Percentiles rank a stretch among this genome's conserved stretches.
Evolutionary conservation across 345 rosid species (phyloP).

Genomic region (Garcia nutans): DNA sequence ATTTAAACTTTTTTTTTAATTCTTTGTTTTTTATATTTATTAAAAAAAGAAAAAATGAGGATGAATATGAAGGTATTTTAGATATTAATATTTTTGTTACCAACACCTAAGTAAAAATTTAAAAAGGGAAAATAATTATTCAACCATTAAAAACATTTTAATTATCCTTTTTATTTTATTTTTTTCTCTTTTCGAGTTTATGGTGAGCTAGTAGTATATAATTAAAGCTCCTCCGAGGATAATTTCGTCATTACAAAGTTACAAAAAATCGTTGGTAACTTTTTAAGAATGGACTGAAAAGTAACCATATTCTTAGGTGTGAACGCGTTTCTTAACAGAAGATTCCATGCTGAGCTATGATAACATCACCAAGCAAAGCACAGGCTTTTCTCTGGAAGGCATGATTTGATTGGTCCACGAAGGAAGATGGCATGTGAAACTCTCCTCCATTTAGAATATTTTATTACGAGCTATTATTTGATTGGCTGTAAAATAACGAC

Average conservation of each 20-base stretch:
- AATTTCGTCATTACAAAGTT: not conserved
- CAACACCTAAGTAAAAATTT: too few relatives aligned
- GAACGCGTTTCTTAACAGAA: constrained; percentile 5
- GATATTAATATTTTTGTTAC: too few relatives aligned
- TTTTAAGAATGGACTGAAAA: not conserved
- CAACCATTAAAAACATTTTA: too few relatives aligned
- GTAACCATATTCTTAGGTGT: not conserved
- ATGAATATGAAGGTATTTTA: too few relatives aligned
- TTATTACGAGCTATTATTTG: too few relatives aligned
- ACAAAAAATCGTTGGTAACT: not conserved
- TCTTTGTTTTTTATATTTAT: too few relatives aligned
- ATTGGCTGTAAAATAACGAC: not conserved
- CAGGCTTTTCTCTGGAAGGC: not conserved
- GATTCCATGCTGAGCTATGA: constrained; percentile 1
- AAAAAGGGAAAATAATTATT: too few relatives aligned
- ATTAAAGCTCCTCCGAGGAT: not conserved
- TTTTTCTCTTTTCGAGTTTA: too few relatives aligned
- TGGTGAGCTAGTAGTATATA: not conserved
- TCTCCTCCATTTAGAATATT: too few relatives aligned
- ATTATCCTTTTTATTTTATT: too few relatives aligned
- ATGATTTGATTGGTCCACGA: not conserved
- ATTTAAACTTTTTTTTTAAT: too few relatives aligned
- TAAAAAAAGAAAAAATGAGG: too few relatives aligned
- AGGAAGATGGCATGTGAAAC: not conserved
- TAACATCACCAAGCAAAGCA: not conserved